A percentile compares a stretch with the other conserved stretches of the same genome.
Evolutionary conservation across 306 rosid genomes (phyloP).

Genomic region (Prunus fruticosa): DNA sequence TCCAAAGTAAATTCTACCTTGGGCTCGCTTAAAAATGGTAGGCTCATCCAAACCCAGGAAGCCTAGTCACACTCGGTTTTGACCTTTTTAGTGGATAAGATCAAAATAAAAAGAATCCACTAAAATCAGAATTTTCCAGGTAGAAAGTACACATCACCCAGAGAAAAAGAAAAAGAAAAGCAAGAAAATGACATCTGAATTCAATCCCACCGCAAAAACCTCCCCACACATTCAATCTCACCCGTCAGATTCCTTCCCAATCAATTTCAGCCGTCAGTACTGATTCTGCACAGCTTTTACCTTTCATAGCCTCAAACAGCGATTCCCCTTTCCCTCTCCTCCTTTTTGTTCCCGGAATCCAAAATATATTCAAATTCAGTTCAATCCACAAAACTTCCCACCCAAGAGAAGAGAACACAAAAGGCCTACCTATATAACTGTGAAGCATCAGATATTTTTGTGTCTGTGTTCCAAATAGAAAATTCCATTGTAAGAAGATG

Average conservation of each 20-base stretch:
- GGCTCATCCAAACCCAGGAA: too few species aligned
- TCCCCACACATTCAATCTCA: not conserved
- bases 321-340: not conserved
- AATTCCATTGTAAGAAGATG: slow-evolving; percentile 34
- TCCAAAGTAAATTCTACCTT: too few species aligned
- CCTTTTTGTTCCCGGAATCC: slow-evolving; percentile 18
- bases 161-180: too few species aligned
- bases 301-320: not conserved
- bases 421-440: not conserved
- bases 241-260: slow-evolving; percentile 13
- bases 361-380: slow-evolving; percentile 21
- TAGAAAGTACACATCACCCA: slow-evolving; percentile 4
- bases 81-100: not conserved
- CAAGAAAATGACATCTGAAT: not conserved
- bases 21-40: too few species aligned
- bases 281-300: not conserved
- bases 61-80: not conserved
- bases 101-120: slow-evolving; percentile 1
- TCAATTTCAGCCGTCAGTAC: slow-evolving; percentile 17
- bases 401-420: too few species aligned
- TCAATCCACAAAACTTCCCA: not conserved
- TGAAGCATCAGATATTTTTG: not conserved
- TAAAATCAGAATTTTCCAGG: slow-evolving; percentile 1
- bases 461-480: not conserved
- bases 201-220: slow-evolving; percentile 2